Base-by-base conservation (phyloP, 768 basidiomycete genomes). In the Termitomyces sp. region DNA sequence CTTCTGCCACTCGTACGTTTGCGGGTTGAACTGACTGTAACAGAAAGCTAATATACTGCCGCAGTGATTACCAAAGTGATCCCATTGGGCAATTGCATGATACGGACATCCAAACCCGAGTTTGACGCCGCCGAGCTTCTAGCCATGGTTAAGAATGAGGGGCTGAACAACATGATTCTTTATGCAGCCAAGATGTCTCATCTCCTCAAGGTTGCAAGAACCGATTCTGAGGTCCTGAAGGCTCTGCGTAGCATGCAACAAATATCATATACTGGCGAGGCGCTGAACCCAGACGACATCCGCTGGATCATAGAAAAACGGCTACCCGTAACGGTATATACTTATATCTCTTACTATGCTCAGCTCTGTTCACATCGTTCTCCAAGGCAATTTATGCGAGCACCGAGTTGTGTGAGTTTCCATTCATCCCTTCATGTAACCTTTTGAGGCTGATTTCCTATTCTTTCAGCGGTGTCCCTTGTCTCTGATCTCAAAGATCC, bases 41-140 rank as follows among this genome's bases (percentile, higher is more conserved):
- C n/a, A 29, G 7, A 19, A 16, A 25, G 23, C 47, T 56, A 27
- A 56, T 32, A 4, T 25, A 17, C 17, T 14, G 5, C 31, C 21
- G 16, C 25, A 59, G 58, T 38, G 16, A 25, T 50, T 19, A 59
- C 54, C 32, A 48, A 59, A 31, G 40, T 54, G 11, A 29, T 48
- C 3, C 58, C 58, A 27, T 1, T 16, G 14, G 58, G 58, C 3
- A 21, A 59, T 14, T 59, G 53, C 23, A 31, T 59, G 12, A 59
- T 59, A 21, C 52, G 35, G 41, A 53, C 53, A 14, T 59, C 58
- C n/a, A 54, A 54, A 31, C 46, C 53, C 34, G 58, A 59, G n/a
- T 54, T 59, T 31, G 58, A 59, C n/a, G 41, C 47, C 2, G n/a
- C 45, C 14, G 58, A 59, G 53, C 34, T 59, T 10, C 32, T 59